Evolutionary conservation across 2,329 filamentous ascomycete species (phyloP).

Genomic region (Pseudogymnoascus verrucosus): DNA sequence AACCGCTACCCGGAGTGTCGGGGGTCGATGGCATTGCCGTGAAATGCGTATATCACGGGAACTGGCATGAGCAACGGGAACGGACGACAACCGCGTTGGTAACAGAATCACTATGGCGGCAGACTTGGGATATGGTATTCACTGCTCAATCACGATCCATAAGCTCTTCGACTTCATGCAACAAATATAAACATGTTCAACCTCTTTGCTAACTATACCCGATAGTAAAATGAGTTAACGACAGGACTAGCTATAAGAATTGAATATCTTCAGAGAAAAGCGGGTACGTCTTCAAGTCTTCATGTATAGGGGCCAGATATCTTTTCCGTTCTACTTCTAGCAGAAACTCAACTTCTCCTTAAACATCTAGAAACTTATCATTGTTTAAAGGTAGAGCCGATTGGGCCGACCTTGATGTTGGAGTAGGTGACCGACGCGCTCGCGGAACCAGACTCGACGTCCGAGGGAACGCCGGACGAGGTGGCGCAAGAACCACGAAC

Average conservation of each 20-base stretch:
- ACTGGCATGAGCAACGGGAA: not conserved
- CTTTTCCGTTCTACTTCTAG: not conserved
- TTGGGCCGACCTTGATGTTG: constrained; percentile 28
- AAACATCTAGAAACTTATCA: not conserved
- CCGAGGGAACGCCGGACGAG: constrained; percentile 43
- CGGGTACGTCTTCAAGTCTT: constrained; percentile 3
- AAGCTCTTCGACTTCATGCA: not conserved
- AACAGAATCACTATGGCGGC: not conserved
- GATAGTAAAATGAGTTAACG: constrained; percentile 4
- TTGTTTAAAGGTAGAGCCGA: constrained; percentile 24
- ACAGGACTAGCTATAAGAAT: not conserved
- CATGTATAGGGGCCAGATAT: not conserved
- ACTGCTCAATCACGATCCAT: not conserved
- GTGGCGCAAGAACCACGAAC: constrained; percentile 47
- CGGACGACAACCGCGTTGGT: not conserved
- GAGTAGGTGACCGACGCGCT: constrained; percentile 36
- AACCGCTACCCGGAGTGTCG: not conserved
- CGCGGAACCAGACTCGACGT: constrained; percentile 39
- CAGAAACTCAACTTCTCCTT: not conserved
- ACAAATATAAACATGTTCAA: constrained; percentile 2
- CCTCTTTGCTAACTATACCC: constrained; percentile 2
- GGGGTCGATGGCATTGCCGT: not conserved
- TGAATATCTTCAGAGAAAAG: not conserved
- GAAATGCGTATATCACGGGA: not conserved
- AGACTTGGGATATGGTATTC: not conserved